A percentile compares a stretch with the other conserved stretches of the same genome.
Evolutionary conservation across 176 grass and related monocot species (phyloP).

Genomic region (Rhynchospora tenuis): DNA sequence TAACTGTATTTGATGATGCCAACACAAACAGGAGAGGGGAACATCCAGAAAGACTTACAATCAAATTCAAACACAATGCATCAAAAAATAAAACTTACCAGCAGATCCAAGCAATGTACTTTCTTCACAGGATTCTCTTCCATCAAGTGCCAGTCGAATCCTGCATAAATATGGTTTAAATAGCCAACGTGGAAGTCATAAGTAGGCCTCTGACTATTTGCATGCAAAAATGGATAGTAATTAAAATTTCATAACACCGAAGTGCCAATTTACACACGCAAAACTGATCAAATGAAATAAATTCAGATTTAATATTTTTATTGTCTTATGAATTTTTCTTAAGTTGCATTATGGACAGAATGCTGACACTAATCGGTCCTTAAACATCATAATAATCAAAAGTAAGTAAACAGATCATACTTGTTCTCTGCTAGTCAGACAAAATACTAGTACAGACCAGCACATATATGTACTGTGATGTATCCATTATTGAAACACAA

Average conservation of each 20-base stretch:
- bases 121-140: not conserved
- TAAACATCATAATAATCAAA: not conserved
- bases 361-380: not conserved
- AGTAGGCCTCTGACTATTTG: not conserved
- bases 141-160: not conserved
- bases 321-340: not conserved
- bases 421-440: not conserved
- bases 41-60: not conserved
- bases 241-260: not conserved
- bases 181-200: not conserved
- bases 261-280: not conserved
- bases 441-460: not conserved
- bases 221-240: not conserved
- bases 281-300: not conserved
- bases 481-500: not conserved
- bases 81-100: not conserved
- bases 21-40: not conserved
- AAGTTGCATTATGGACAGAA: not conserved
- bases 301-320: not conserved
- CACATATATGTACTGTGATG: not conserved
- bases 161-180: not conserved
- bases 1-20: not conserved
- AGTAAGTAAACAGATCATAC: not conserved
- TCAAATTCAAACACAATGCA: conserved; percentile 1
- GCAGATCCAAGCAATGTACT: not conserved